These are phyloP conservation scores for Falciphora oryzae DNA, from an alignment of 2,329 filamentous ascomycete species.

Conservation along the genomic window DNA sequence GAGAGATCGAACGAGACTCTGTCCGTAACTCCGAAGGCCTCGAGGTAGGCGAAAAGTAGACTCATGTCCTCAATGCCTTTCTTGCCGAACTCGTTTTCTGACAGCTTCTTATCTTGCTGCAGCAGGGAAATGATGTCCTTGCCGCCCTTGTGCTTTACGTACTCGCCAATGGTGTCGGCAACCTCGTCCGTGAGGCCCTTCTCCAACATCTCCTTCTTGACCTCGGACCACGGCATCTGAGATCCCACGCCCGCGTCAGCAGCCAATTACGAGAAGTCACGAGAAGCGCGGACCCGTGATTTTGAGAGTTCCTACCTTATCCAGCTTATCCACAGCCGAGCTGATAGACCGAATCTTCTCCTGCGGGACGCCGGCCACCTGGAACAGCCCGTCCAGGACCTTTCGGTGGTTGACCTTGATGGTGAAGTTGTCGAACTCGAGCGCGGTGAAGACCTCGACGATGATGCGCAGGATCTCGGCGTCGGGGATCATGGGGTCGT, in stretches of 20 bases:
- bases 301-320: constrained; percentile 50
- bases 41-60: constrained; percentile 74
- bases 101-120: constrained; percentile 59
- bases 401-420: constrained; percentile 96
- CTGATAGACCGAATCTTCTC: constrained; percentile 87
- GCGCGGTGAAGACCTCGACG: constrained; percentile 75
- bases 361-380: constrained; percentile 80
- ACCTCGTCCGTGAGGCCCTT: constrained; percentile 73
- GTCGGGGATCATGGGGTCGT: constrained; percentile 88
- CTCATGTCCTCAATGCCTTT: constrained; percentile 76
- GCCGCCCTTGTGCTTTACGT: constrained; percentile 42
- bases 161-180: constrained; percentile 83
- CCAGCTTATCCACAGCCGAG: constrained; percentile 91
- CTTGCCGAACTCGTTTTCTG: constrained; percentile 68
- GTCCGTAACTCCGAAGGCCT: constrained; percentile 66
- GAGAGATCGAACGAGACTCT: constrained; percentile 85
- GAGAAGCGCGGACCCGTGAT: background rate
- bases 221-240: constrained; percentile 71
- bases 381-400: constrained; percentile 87
- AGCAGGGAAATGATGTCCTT: constrained; percentile 66
- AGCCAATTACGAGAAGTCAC: background rate
- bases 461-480: constrained; percentile 83
- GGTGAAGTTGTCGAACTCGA: constrained; percentile 71
- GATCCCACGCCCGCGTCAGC: background rate
- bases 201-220: constrained; percentile 87